Percentiles rank a stretch among this genome's conserved stretches.
These are phyloP conservation scores for Rhynchospora breviuscula DNA, from an alignment of 176 grass and related monocot genomes.

Conservation along the genomic window DNA sequence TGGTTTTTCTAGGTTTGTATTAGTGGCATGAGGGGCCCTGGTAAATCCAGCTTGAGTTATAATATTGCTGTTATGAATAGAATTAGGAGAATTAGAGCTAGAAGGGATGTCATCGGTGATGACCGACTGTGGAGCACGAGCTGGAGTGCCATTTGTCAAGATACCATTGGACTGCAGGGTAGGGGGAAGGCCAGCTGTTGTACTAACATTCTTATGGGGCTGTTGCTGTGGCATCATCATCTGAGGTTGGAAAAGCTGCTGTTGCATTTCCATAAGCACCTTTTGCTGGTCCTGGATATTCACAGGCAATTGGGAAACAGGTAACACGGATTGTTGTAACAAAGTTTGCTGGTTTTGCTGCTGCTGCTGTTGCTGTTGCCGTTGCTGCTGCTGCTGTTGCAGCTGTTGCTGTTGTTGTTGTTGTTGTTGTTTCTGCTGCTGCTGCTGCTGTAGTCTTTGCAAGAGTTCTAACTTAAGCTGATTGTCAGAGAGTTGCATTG, in stretches of 20 bases:
- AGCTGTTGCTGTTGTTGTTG: conserved; percentile 68
- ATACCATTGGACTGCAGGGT: conserved; percentile 31
- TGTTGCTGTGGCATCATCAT: conserved; percentile 46
- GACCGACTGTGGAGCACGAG: conserved; percentile 60
- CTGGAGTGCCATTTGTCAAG: conserved; percentile 37
- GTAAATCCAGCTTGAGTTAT: conserved; percentile 31
- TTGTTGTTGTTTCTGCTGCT: conserved; percentile 65
- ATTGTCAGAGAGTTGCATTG: conserved; percentile 52
- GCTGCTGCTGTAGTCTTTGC: conserved; percentile 80
- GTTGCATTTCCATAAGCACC: conserved; percentile 57
- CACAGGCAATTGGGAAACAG: conserved; percentile 46
- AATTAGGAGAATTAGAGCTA: conserved; percentile 70
- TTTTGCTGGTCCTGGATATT: conserved; percentile 77
- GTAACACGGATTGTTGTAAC: conserved; percentile 42
- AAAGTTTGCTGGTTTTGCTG: conserved; percentile 71
- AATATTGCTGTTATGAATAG: conserved; percentile 53
- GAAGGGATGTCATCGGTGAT: conserved; percentile 82
- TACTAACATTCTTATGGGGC: conserved; percentile 53
- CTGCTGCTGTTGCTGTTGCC: conserved; percentile 52
- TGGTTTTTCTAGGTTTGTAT: conserved; percentile 41
- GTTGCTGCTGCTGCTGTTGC: conserved; percentile 62
- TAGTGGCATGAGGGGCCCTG: conserved; percentile 41
- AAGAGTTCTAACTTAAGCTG: conserved; percentile 73
- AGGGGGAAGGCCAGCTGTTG: conserved; percentile 32
- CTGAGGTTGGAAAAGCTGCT: conserved; percentile 63